phyloP scores from a whole-genome alignment of 192 early-diverging fungal species.

The Ramicandelaber brevisporus region DNA sequence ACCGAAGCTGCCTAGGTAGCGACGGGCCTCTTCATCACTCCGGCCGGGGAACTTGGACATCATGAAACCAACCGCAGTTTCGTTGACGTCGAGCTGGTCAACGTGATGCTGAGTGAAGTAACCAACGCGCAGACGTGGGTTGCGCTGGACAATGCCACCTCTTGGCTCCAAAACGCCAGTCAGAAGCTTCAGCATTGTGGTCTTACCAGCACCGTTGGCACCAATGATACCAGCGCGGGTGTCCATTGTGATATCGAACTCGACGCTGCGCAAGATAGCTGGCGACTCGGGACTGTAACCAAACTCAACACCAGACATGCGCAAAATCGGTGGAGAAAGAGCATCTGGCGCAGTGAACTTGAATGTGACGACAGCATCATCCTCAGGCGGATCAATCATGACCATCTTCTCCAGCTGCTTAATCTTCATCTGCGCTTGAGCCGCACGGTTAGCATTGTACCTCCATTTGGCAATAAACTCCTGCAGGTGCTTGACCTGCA shows the following conservation, averaged over 20 bases:
- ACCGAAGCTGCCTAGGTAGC: conserved; percentile 81
- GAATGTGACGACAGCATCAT: conserved; percentile 55
- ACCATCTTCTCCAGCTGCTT: conserved; percentile 96
- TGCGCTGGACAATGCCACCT: conserved; percentile 58
- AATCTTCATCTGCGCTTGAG: conserved; percentile 93
- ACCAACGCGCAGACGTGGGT: conserved; percentile 79
- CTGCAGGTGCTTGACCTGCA: conserved; percentile 83
- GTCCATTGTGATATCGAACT: conserved; percentile 90
- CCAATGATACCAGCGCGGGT: conserved; percentile 95
- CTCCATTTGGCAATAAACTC: conserved; percentile 98
- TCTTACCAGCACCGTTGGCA: conserved; percentile 97
- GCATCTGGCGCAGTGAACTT: conserved; percentile 81
- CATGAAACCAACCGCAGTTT: conserved; percentile 71
- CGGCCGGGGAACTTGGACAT: conserved; percentile 67
- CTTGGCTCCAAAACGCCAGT: conserved; percentile 62
- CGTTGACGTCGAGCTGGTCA: conserved; percentile 77
- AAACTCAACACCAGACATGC: conserved; percentile 79
- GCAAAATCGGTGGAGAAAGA: conserved; percentile 87
- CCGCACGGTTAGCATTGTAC: conserved; percentile 91
- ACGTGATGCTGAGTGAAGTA: conserved; percentile 96
- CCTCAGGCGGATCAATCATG: conserved; percentile 64
- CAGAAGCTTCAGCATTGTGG: conserved; percentile 81
- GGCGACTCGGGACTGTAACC: conserved; percentile 57
- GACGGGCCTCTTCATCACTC: conserved; percentile 86
- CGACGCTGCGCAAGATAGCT: conserved; percentile 59